A percentile compares a stretch with the other conserved stretches of the same genome.
phyloP scores from a whole-genome alignment of 179 eudicot genomes.

The Spergularia azorica region DNA sequence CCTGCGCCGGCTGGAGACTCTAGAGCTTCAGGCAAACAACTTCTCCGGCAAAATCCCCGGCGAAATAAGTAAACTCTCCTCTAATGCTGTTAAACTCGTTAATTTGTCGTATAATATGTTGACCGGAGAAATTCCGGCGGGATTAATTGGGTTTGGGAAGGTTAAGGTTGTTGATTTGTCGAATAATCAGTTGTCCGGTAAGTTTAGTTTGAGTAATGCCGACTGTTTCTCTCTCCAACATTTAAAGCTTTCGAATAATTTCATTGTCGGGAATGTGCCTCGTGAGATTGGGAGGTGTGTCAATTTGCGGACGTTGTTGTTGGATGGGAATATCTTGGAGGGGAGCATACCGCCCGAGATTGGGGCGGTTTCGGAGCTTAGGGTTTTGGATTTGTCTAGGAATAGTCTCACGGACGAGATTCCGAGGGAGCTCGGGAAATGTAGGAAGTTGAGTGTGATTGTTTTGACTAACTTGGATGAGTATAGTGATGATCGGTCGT shows the following conservation, averaged over 20 bases:
- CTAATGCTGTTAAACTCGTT: constrained; percentile 33
- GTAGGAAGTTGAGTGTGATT: constrained; percentile 40
- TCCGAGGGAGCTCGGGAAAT: constrained; percentile 49
- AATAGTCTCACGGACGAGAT: constrained; percentile 53
- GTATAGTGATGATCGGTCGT: constrained; percentile 33
- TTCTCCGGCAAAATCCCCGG: constrained; percentile 40
- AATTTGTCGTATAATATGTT: constrained; percentile 52
- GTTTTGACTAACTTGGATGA: constrained; percentile 49
- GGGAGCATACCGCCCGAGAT: constrained; percentile 51
- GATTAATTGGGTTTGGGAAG: constrained; percentile 39
- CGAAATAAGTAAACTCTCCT: constrained; percentile 29
- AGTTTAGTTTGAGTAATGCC: constrained; percentile 21
- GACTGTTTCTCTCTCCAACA: constrained; percentile 38
- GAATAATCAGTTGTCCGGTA: constrained; percentile 48
- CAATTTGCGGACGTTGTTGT: constrained; percentile 48
- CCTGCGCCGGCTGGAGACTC: constrained; percentile 32
- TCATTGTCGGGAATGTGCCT: constrained; percentile 42
- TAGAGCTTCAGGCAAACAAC: constrained; percentile 52
- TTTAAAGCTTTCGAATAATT: constrained; percentile 56
- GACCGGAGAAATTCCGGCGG: constrained; percentile 38
- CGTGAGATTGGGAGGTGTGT: constrained; percentile 40
- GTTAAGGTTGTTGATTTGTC: constrained; percentile 49
- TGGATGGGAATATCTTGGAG: constrained; percentile 54
- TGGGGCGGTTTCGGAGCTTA: constrained; percentile 42
- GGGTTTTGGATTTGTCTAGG: constrained; percentile 57